Evolutionary conservation across 2,329 filamentous ascomycete genomes (phyloP), one percentile per base, ranked within the genome.

Genomic region (Lomentospora prolificans): DNA sequence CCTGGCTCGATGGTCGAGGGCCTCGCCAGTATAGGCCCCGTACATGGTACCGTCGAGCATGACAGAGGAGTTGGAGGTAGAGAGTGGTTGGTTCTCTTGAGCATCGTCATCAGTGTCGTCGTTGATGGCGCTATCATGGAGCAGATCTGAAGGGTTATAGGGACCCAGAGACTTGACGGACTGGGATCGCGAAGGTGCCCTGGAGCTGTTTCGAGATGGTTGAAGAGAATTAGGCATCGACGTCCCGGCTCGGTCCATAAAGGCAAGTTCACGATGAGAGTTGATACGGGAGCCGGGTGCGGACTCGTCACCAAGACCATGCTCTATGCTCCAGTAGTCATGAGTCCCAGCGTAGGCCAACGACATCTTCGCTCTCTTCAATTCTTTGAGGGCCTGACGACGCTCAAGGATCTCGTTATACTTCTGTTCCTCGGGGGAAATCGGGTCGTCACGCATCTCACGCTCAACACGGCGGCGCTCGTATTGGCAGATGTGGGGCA

Each of bases 261-360:
- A 60, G 27, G 66, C 68, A 36, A 74, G 68, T 51, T 75, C 68
- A 3, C 75, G 70, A 50, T 64, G 65, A 22, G 72, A 73, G 3
- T 72, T 64, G 51, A 75, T 70, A 53, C 75, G 74, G 48, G 72
- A 72, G 50, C 66, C 69, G 54, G 75, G 75, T 50, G 63, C 60
- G 25, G 67, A 73, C 44, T 83, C 80, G 24, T 80, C 77, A 30
- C 76, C 76, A 36, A 74, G 82, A 50, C 87, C 89, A 65, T 90
- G 83, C 64, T 96, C 89, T 58, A 91, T 78, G 70, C 90, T 96
- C 90, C 90, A 96, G 48, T 81, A 82, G 50, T 87, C 82, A 28
- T 82, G 78, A 1, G 78, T 77, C 1, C 72, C 75, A n/a, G 71
- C 70, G 52, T 77, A 75, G 25, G 72, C 69, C 58, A 73, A 70